These are phyloP conservation scores for Corynascus novoguineensis DNA, from an alignment of 495 filamentous ascomycete genomes.

Conservation along the genomic window DNA sequence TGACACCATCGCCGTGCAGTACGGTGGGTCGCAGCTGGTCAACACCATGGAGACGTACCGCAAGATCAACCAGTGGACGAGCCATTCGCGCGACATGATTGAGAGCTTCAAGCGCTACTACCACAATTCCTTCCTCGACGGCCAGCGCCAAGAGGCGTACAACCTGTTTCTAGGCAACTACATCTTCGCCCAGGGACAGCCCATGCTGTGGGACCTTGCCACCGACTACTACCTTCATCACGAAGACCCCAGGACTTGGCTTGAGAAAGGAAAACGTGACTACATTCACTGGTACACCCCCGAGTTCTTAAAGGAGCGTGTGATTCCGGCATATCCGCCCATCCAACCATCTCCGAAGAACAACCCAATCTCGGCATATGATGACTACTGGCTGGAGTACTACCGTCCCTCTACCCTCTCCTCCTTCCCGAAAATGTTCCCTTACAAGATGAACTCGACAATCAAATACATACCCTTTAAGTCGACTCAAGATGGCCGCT, in stretches of 20 bases:
- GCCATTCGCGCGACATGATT: slow-evolving; percentile 95
- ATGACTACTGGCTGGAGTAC: slow-evolving; percentile 98
- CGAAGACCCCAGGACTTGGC: slow-evolving; percentile 68
- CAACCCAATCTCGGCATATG: slow-evolving; percentile 63
- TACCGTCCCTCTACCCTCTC: slow-evolving; percentile 83
- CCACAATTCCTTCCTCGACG: slow-evolving; percentile 96
- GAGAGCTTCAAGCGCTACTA: slow-evolving; percentile 99
- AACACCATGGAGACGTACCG: slow-evolving; percentile 99
- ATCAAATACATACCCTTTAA: slow-evolving; percentile 73
- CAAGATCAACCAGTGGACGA: slow-evolving; percentile 98
- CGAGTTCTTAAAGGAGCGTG: slow-evolving; percentile 57
- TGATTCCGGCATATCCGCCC: slow-evolving; percentile 44
- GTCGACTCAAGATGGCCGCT: slow-evolving; percentile 60
- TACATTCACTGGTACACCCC: slow-evolving; percentile 86
- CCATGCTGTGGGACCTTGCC: slow-evolving; percentile 94
- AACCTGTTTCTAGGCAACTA: slow-evolving; percentile 98
- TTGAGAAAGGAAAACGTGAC: slow-evolving; percentile 56
- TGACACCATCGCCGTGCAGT: slow-evolving; percentile 95
- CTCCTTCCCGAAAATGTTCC: slow-evolving; percentile 81
- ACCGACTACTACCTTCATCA: slow-evolving; percentile 98
- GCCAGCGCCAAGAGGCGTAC: slow-evolving; percentile 94
- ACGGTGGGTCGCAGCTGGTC: slow-evolving; percentile 93
- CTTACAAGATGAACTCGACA: slow-evolving; percentile 83
- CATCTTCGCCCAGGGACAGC: slow-evolving; percentile 81
- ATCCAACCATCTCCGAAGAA: slow-evolving; percentile 38